These are phyloP conservation scores for Aspergillus diversus DNA, from an alignment of 495 filamentous ascomycete genomes.

Conservation along the genomic window DNA sequence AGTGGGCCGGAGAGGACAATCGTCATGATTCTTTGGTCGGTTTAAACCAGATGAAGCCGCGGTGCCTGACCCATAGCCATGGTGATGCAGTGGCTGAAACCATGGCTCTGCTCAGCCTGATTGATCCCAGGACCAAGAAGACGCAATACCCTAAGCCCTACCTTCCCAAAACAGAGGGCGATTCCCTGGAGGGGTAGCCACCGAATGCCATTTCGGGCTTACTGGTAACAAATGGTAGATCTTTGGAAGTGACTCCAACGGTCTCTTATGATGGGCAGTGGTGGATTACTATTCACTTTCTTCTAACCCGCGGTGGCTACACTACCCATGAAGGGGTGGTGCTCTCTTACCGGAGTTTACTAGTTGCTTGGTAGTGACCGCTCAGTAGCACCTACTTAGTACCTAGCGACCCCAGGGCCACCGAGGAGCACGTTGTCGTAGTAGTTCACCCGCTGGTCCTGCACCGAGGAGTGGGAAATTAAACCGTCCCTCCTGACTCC, in stretches of 20 bases:
- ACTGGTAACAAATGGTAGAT: background rate
- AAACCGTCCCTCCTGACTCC: background rate
- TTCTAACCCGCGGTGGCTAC: background rate
- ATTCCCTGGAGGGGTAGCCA: background rate
- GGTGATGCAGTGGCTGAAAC: slow-evolving; percentile 29
- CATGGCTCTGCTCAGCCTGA: slow-evolving; percentile 20
- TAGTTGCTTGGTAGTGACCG: no score
- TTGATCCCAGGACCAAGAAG: background rate
- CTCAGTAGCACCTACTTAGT: no score
- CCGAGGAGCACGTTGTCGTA: no score
- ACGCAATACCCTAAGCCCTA: slow-evolving; percentile 34
- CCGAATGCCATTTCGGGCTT: background rate
- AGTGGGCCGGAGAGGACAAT: slow-evolving; percentile 14
- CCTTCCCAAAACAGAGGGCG: background rate
- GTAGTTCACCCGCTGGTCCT: background rate
- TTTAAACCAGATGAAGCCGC: slow-evolving; percentile 13
- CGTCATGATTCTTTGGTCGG: background rate
- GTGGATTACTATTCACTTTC: background rate
- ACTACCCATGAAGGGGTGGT: no score
- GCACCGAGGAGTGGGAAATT: background rate
- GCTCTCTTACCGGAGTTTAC: no score
- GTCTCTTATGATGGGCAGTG: background rate
- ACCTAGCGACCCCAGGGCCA: no score
- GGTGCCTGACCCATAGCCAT: slow-evolving; percentile 29
- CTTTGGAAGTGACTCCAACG: no score